Evolutionary conservation across 176 grass and related monocot species (phyloP), one percentile per base, ranked within the genome.

Genomic region (Elaeis guineensis): DNA sequence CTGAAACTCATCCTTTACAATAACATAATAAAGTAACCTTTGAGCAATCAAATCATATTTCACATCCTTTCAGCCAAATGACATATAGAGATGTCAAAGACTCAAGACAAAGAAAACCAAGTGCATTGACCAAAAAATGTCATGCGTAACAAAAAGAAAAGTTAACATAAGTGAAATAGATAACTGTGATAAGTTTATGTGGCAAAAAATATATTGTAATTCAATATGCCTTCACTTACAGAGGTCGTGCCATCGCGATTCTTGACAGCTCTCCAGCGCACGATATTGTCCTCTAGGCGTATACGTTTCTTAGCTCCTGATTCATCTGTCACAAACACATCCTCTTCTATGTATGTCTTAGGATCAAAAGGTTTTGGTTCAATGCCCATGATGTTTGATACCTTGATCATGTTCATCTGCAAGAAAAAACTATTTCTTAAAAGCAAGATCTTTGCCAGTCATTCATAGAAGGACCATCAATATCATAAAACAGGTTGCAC

Each of bases 361-460:
- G 81, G 84, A 74, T 97, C 81, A 69, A 97, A 97, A 32, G 86
- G 76, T 70, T 85, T 97, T 52, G 84, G 73, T 58, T 97, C 87
- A 48, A 97, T 91, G 55, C 87, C 87, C 92, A 97, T 91, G 61
- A 97, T 97, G 66, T 97, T 97, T 53, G 92, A 97, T 15, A 97
- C 92, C 83, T 97, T 97, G 64, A 97, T 89, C 54, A 91, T 70
- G 71, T 97, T 97, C 84, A 89, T 91, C 92, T 97, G 83, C 72
- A 90, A 57, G 26, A 65, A 63, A 6, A 32, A 16, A 24, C 16
- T 49, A 63, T 20, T 44, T 63, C 4, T 44, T 44, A 12, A 24
- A 52, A 19, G 9, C n/a, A 14, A 51, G 18, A 19, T 25, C 52
- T 29, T n/a, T 23, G 2, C 26, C 19, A 18, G 16, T 22, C 62